phyloP scores from a whole-genome alignment of 2,329 filamentous ascomycete genomes.

The Pezicula rhizophila region DNA sequence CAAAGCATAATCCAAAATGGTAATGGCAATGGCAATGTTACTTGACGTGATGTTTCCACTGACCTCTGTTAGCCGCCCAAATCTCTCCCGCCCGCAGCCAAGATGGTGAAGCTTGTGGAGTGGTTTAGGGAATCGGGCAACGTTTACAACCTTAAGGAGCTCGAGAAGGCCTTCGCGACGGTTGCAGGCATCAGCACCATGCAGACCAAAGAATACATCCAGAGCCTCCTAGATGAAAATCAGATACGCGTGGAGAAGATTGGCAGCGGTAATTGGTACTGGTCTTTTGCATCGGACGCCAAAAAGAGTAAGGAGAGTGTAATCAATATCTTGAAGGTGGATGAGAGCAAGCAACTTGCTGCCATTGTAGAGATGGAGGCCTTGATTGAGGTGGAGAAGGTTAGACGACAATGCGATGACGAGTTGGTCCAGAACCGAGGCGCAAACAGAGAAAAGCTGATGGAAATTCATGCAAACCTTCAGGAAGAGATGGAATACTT shows the following conservation, averaged over 20 bases:
- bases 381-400: slow-evolving; percentile 30
- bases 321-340: slow-evolving; percentile 30
- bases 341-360: slow-evolving; percentile 25
- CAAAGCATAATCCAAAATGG: too few species aligned
- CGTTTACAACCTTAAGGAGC: slow-evolving; percentile 60
- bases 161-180: slow-evolving; percentile 57
- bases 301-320: slow-evolving; percentile 38
- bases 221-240: slow-evolving; percentile 54
- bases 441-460: slow-evolving; percentile 19
- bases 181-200: slow-evolving; percentile 59
- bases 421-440: slow-evolving; percentile 25
- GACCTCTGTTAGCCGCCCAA: slow-evolving; percentile 39
- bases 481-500: slow-evolving; percentile 22
- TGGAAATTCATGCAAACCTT: slow-evolving; percentile 21
- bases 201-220: slow-evolving; percentile 62
- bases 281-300: slow-evolving; percentile 56
- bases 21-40: too few species aligned
- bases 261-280: slow-evolving; percentile 67
- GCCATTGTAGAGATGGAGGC: slow-evolving; percentile 28
- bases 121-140: slow-evolving; percentile 55
- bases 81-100: slow-evolving; percentile 48
- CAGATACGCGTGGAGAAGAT: slow-evolving; percentile 63
- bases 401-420: slow-evolving; percentile 26
- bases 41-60: not conserved
- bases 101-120: slow-evolving; percentile 49